phyloP scores from a whole-genome alignment of 2,329 filamentous ascomycete genomes.

The Fusarium sp. region DNA sequence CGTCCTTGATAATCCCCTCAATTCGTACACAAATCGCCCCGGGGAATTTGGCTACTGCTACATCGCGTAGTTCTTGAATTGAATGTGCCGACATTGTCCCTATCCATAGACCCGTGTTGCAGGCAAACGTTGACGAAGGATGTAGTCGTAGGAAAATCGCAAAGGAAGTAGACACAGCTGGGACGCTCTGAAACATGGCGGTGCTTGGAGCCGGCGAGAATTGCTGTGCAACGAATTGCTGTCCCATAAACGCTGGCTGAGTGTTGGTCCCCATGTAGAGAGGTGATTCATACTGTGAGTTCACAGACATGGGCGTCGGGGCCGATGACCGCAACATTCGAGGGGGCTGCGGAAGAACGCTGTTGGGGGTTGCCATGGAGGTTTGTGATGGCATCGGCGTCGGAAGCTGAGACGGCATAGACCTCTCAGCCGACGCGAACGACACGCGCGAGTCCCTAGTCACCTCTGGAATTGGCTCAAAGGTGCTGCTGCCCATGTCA shows the following conservation, averaged over 20 bases:
- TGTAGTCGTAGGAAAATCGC: slow-evolving; percentile 78
- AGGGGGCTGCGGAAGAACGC: slow-evolving; percentile 34
- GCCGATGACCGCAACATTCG: slow-evolving; percentile 43
- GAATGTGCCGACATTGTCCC: slow-evolving; percentile 69
- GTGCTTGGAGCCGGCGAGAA: slow-evolving; percentile 39
- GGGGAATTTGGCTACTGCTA: slow-evolving; percentile 71
- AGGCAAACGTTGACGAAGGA: slow-evolving; percentile 67
- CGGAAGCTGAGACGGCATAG: slow-evolving; percentile 34
- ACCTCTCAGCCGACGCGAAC: slow-evolving; percentile 35
- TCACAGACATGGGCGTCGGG: slow-evolving; percentile 43
- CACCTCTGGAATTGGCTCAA: slow-evolving; percentile 41
- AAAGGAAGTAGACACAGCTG: slow-evolving; percentile 49
- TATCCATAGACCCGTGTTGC: slow-evolving; percentile 71
- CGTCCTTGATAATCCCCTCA: slow-evolving; percentile 74
- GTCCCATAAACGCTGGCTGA: slow-evolving; percentile 51
- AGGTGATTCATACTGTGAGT: slow-evolving; percentile 53
- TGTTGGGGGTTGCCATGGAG: slow-evolving; percentile 30
- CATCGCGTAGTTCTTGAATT: slow-evolving; percentile 71
- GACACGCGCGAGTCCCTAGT: slow-evolving; percentile 39
- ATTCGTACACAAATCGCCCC: slow-evolving; percentile 69
- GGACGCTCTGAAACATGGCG: slow-evolving; percentile 40
- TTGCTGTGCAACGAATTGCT: slow-evolving; percentile 48
- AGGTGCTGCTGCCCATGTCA: slow-evolving; percentile 32
- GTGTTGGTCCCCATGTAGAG: slow-evolving; percentile 54
- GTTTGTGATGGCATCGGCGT: slow-evolving; percentile 38